These are phyloP conservation scores for Aristolochia contorta DNA, from an alignment of 164 flowering plant species.

Conservation along the genomic window DNA sequence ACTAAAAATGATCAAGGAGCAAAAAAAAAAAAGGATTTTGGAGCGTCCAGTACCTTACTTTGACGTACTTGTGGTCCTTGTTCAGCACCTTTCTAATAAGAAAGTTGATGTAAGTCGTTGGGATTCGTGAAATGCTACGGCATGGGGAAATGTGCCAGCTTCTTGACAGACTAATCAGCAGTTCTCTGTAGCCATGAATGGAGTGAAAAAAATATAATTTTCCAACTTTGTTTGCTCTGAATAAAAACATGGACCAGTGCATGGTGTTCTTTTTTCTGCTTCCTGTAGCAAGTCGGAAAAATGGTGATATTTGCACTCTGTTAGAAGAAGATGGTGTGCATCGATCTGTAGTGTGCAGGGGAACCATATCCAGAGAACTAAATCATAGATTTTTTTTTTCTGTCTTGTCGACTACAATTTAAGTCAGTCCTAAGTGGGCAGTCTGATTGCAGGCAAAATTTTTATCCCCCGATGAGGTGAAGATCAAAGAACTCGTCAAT, in stretches of 20 bases:
- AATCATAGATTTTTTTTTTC: no score
- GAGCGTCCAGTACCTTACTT: no score
- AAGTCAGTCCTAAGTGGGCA: neutral
- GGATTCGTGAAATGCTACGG: neutral
- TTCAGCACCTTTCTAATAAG: neutral
- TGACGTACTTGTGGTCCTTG: neutral
- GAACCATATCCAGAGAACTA: neutral
- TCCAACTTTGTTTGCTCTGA: no score
- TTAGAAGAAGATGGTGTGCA: neutral
- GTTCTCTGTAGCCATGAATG: no score
- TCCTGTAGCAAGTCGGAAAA: neutral
- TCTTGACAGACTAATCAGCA: no score
- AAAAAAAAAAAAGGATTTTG: no score
- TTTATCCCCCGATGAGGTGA: constrained; percentile 67
- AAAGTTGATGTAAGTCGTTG: neutral
- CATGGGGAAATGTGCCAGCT: neutral
- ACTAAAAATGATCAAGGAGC: no score
- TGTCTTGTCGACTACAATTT: no score
- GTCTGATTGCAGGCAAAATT: constrained; percentile 62
- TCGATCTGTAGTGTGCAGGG: neutral
- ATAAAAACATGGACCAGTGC: no score
- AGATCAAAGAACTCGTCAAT: constrained; percentile 66
- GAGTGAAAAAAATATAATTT: no score
- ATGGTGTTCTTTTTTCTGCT: no score
- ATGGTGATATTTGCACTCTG: neutral